Evolutionary conservation across 2,329 filamentous ascomycete genomes (phyloP).

Genomic region (Talaromyces sp.): DNA sequence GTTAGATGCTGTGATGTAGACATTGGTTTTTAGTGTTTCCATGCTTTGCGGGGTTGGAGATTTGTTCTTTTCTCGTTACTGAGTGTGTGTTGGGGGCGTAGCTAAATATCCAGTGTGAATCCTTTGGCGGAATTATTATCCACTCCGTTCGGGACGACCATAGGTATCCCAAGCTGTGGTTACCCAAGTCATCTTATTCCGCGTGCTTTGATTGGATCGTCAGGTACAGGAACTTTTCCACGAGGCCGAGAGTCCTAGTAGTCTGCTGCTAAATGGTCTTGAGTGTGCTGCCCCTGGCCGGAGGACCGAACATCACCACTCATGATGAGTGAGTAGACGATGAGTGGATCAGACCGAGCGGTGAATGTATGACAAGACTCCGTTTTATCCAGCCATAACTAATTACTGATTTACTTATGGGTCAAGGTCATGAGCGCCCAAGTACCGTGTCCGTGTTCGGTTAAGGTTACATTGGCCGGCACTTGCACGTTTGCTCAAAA

Average conservation of each 20-base stretch:
- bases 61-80: background rate
- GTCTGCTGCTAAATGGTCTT: background rate
- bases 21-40: background rate
- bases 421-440: background rate
- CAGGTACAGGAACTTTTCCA: background rate
- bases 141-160: background rate
- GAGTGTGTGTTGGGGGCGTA: background rate
- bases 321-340: background rate
- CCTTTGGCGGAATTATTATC: background rate
- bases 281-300: background rate
- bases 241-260: background rate
- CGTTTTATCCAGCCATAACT: background rate
- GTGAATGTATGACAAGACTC: background rate
- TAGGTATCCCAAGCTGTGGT: background rate
- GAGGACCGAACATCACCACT: background rate
- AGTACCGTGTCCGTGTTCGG: background rate
- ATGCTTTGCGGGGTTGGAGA: background rate
- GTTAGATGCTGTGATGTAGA: background rate
- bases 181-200: background rate
- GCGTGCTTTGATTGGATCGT: background rate
- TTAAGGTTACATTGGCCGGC: slow-evolving; percentile 1
- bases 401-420: background rate
- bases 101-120: background rate
- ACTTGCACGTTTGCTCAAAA: background rate
- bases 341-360: background rate